A percentile compares a stretch with the other conserved stretches of the same genome.
phyloP scores from a whole-genome alignment of 257 asterid species.

The Haberlea rhodopensis region DNA sequence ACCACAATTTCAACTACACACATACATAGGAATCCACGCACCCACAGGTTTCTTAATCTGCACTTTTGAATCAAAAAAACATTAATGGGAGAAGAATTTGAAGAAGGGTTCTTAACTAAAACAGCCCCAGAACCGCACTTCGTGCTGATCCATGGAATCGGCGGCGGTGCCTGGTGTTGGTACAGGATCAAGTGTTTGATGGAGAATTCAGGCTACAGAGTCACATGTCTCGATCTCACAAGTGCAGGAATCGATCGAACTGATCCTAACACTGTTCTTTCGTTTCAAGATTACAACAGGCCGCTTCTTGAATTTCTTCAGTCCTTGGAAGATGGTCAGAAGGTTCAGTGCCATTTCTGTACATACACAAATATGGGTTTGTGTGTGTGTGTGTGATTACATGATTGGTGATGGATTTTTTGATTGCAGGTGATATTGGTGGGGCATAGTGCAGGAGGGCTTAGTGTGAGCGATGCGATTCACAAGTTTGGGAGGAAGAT shows the following conservation, averaged over 20 bases:
- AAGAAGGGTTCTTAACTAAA: too few relatives aligned
- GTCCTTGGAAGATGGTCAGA: conserved; percentile 37
- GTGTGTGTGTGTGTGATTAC: neutral
- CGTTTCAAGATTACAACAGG: conserved; percentile 59
- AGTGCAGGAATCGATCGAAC: conserved; percentile 65
- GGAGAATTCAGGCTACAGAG: conserved; percentile 70
- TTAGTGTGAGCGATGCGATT: conserved; percentile 60
- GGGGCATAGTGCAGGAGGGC: conserved; percentile 93
- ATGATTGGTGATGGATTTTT: neutral
- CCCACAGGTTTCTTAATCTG: too few relatives aligned
- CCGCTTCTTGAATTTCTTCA: conserved; percentile 70
- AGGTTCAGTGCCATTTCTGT: conserved; percentile 34
- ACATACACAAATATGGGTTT: neutral
- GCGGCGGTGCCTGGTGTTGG: too few relatives aligned
- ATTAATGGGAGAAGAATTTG: too few relatives aligned
- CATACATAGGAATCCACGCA: too few relatives aligned
- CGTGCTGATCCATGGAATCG: too few relatives aligned
- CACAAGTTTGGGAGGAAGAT: conserved; percentile 56
- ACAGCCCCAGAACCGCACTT: too few relatives aligned
- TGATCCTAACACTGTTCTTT: conserved; percentile 55
- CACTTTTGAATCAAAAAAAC: too few relatives aligned
- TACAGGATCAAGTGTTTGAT: conserved; percentile 49
- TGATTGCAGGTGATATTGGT: conserved; percentile 71
- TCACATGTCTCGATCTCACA: conserved; percentile 74
- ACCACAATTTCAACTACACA: too few relatives aligned